A percentile compares a stretch with the other conserved stretches of the same genome.
Evolutionary conservation across 768 basidiomycete genomes (phyloP).

Genomic region (Grammothele lineata): DNA sequence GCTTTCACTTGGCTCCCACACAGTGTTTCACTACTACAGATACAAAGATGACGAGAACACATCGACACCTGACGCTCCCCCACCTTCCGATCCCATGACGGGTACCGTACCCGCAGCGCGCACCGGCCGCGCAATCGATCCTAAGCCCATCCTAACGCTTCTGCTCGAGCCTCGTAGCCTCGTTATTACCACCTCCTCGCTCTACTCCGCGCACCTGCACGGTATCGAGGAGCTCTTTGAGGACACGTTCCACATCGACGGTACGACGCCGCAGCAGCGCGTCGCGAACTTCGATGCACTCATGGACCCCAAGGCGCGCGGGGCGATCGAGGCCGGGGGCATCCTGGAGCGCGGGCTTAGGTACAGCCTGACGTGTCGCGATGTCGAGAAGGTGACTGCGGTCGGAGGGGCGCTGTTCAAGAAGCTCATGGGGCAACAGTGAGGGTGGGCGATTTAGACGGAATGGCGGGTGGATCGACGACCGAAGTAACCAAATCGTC

Average conservation of each 20-base stretch:
- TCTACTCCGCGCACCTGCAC: constrained; percentile 76
- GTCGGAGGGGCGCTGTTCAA: constrained; percentile 12
- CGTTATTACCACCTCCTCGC: constrained; percentile 62
- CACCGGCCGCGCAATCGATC: constrained; percentile 54
- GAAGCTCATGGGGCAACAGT: constrained; percentile 1
- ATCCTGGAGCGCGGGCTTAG: constrained; percentile 52
- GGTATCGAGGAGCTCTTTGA: constrained; percentile 62
- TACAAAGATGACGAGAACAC: constrained; percentile 36
- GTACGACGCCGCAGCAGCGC: constrained; percentile 19
- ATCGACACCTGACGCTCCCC: constrained; percentile 10
- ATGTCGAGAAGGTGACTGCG: constrained; percentile 59
- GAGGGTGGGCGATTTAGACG: too few species aligned
- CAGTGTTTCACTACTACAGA: constrained; percentile 78
- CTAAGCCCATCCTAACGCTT: constrained; percentile 61
- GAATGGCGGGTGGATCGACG: too few species aligned
- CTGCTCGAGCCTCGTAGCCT: constrained; percentile 85
- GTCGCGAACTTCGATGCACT: constrained; percentile 62
- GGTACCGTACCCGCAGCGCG: constrained; percentile 12
- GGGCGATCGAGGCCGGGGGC: constrained; percentile 44
- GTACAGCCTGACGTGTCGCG: constrained; percentile 84
- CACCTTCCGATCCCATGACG: constrained; percentile 1
- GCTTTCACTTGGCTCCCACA: constrained; percentile 82
- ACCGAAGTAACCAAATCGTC: too few species aligned
- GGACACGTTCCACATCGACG: constrained; percentile 36
- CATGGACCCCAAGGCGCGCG: constrained; percentile 33